Evolutionary conservation across 129 eudicot species (phyloP).

Genomic region (Flaveria sonorensis): DNA sequence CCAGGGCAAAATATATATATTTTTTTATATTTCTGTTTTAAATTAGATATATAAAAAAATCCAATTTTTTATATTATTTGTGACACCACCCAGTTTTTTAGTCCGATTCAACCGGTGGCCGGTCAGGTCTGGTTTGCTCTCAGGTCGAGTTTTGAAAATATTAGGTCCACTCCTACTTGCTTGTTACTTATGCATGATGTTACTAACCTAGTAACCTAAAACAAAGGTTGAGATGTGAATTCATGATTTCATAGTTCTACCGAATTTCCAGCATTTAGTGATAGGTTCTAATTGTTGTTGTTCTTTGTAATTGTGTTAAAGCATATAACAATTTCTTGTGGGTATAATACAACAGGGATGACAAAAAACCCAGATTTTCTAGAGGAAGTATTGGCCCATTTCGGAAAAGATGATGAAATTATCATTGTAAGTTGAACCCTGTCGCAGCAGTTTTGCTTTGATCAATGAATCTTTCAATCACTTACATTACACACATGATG

Average conservation of each 20-base stretch:
- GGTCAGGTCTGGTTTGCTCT: no score
- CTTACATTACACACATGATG: conserved; percentile 12
- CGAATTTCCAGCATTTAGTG: not conserved
- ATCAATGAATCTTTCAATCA: not conserved
- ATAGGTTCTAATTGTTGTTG: not conserved
- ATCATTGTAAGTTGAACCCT: conserved; percentile 57
- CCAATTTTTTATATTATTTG: no score
- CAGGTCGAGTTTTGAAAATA: no score
- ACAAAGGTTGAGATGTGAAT: not conserved
- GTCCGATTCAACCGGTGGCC: no score
- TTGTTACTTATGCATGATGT: no score
- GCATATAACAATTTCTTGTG: not conserved
- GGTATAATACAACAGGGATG: conserved; percentile 52
- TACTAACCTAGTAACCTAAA: no score
- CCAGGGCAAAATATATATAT: no score
- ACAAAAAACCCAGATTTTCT: conserved; percentile 55
- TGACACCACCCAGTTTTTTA: no score
- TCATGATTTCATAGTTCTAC: not conserved
- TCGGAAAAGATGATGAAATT: conserved; percentile 80
- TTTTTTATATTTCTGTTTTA: no score
- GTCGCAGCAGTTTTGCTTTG: not conserved
- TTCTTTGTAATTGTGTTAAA: not conserved
- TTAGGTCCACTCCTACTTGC: not conserved
- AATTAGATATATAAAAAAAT: no score
- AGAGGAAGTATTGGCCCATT: conserved; percentile 59